Evolutionary conservation across 371 early-diverging fungal species (phyloP).

Genomic region (Gilbertella persicaria): DNA sequence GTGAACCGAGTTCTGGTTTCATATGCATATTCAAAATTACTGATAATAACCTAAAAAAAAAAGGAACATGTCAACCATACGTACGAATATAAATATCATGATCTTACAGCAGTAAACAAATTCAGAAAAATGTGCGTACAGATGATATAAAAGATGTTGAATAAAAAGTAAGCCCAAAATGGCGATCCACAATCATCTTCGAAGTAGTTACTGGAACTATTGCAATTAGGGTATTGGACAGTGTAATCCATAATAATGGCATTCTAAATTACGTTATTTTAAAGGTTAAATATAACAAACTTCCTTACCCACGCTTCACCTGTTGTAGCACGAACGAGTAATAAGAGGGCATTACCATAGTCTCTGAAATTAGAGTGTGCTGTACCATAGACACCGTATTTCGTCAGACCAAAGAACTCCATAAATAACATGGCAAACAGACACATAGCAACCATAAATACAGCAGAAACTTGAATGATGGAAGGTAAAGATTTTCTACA

Average conservation of each 20-base stretch:
- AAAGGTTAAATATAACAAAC: background rate
- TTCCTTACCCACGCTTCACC: constrained; percentile 60
- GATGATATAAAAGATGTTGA: constrained; percentile 55
- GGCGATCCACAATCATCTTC: constrained; percentile 57
- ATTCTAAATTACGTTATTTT: constrained; percentile 34
- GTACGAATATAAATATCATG: background rate
- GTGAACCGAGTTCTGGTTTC: constrained; percentile 59
- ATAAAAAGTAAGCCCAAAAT: constrained; percentile 57
- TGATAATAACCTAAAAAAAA: constrained; percentile 47
- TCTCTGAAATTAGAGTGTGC: constrained; percentile 52
- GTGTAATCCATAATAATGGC: constrained; percentile 59
- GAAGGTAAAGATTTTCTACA: constrained; percentile 51
- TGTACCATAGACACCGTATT: constrained; percentile 49
- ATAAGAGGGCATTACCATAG: constrained; percentile 58
- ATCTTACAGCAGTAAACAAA: constrained; percentile 61
- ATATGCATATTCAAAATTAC: constrained; percentile 63
- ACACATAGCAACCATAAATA: constrained; percentile 59
- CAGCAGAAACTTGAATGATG: constrained; percentile 60
- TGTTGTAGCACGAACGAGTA: constrained; percentile 57
- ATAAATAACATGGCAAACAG: constrained; percentile 64
- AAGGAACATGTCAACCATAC: background rate
- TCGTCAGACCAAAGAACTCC: constrained; percentile 62
- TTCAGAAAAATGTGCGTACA: constrained; percentile 64
- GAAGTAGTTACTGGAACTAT: constrained; percentile 43
- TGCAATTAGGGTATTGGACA: constrained; percentile 52